Evolutionary conservation across 192 early-diverging fungal genomes (phyloP), one percentile per base, ranked within the genome.

Genomic region (Entomortierella beljakovae): DNA sequence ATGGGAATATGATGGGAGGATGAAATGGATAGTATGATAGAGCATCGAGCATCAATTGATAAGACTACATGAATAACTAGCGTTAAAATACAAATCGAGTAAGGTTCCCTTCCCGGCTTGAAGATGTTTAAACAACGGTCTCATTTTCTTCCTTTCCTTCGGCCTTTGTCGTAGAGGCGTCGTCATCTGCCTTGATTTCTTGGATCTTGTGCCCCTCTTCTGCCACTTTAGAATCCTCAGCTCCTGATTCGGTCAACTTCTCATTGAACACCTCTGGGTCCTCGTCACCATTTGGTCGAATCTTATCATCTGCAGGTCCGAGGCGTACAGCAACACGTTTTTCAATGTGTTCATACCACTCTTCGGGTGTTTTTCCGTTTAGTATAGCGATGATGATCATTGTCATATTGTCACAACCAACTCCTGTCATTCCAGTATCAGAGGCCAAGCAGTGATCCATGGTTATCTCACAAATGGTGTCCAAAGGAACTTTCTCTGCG

Each of bases 381-480:
- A 98, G 86, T 46, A 98, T 74, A 7, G 87, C 98, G 11, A 96
- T 89, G 34, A 99, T 94, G 34, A 98, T 83, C n/a, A 98, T 91
- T 0, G 98, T 98, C 98, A 99, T 99, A 84, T 99, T 99, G 83
- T 99, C 98, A 83, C 97, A 99, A n/a, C 98, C 98, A 48, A 99
- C 89, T 26, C 94, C 93, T 54, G 92, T 94, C 62, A 95, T 82
- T 37, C 96, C 96, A 69, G 87, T 90, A 71, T 96, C 95, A 29
- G 88, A 82, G 32, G 97, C 96, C 66, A 99, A 87, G 70, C 98
- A 98, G 57, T 87, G 81, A 63, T 97, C 93, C 95, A 98, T 98
- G 55, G 97, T 86, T 26, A 87, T 83, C 83, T 99, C 97, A 81
- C 92, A 94, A 62, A 96, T 90, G 26, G 81, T 81, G 51, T 82